Evolutionary conservation across 768 basidiomycete genomes (phyloP), one percentile per base, ranked within the genome.

Genomic region (Tricholoma furcatifolium): DNA sequence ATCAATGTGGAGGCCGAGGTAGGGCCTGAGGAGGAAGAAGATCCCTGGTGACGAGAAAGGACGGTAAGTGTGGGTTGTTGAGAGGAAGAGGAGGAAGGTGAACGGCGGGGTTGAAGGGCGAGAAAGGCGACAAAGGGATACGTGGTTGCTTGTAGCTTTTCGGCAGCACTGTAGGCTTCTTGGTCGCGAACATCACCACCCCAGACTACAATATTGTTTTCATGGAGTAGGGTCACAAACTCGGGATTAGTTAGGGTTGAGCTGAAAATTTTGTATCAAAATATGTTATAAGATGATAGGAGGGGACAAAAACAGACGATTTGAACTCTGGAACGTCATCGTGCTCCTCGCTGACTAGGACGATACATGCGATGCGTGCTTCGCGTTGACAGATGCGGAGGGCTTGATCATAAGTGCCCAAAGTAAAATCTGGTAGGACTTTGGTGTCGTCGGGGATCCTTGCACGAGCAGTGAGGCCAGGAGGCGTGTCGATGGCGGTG

Each of bases 81-180:
- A 65, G 60, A 40, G 4, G 70, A 64, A 27, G 67, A 68, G 20
- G 70, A 67, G 4, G 74, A 60, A 14, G 65, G 58, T 11, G 75
- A 65, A 18, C 82, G 81, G 15, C 80, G 80, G 0, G 91, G 86
- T 64, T 98, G 91, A 43, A 97, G 81, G 1, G 94, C 87, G 43
- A 97, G 67, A 68, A 98, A 99, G 1, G 91, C 91, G 43, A 99
- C 77, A 56, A 95, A 95, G 0, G 96, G 97, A 62, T 89, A 97
- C 0, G 94, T 93, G 1, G 94, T 93, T 2, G 87, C 87, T 63
- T 91, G 85, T 1, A 98, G 73, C 65, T 89, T 91, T 62, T 87
- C 81, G 11, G 84, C 74, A 36, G 24, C 88, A 75, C 71, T 74
- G 81, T 93, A 93, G 4, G 91, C 83, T 56, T 96, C 92, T 32